These are phyloP conservation scores for Trichoderma polysporum DNA, from an alignment of 2,329 filamentous ascomycete genomes.

Conservation along the genomic window DNA sequence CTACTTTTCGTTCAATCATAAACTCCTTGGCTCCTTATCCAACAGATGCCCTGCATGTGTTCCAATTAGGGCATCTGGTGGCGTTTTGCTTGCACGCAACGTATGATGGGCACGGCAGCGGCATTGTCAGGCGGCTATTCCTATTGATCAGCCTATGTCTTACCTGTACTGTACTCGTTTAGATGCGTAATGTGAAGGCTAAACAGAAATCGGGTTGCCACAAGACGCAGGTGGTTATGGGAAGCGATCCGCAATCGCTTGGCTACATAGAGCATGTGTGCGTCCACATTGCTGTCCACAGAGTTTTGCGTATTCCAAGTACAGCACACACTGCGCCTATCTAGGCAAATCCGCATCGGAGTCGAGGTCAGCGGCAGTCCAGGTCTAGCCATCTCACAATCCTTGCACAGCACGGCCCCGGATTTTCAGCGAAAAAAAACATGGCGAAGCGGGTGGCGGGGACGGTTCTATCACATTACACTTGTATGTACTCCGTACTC, in stretches of 20 bases:
- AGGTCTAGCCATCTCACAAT: neutral
- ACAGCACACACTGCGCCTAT: neutral
- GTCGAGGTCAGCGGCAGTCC: no score
- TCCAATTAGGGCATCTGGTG: neutral
- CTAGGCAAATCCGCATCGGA: neutral
- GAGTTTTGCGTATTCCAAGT: neutral
- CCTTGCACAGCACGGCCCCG: slow-evolving; percentile 14
- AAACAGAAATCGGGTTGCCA: neutral
- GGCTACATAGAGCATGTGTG: neutral
- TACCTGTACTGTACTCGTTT: neutral
- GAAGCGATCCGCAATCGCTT: slow-evolving; percentile 5
- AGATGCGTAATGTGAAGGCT: neutral
- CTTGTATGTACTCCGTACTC: neutral
- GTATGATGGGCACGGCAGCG: slow-evolving; percentile 4
- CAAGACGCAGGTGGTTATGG: neutral
- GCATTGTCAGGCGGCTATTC: neutral
- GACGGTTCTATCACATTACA: neutral
- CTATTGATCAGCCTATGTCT: neutral
- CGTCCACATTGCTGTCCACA: no score
- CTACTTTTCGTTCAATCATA: neutral
- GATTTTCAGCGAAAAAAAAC: slow-evolving; percentile 6
- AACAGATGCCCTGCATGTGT: neutral
- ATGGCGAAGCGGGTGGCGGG: slow-evolving; percentile 1
- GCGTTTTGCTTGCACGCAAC: slow-evolving; percentile 7
- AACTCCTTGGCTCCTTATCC: neutral